Evolutionary conservation across 163 green algal genomes (phyloP).

Genomic region (Coccomyxa subellipsoidea): DNA sequence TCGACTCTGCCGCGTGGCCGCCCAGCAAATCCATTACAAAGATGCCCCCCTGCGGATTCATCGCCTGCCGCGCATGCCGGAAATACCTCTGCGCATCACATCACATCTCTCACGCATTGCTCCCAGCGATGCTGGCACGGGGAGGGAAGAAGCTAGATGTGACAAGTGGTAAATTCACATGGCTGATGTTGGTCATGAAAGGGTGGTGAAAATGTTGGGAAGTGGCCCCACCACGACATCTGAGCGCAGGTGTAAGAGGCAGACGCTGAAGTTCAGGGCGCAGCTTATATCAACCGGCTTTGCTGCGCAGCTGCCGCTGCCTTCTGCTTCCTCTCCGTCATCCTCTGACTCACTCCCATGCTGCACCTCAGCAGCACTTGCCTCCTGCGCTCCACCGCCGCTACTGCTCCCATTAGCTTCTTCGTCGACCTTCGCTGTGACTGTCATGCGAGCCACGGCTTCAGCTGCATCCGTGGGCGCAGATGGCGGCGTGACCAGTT

Average conservation of each 20-base stretch:
- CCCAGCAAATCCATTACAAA: slow-evolving; percentile 50
- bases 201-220: too few species aligned
- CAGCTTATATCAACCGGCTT: slow-evolving; percentile 38
- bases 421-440: not conserved
- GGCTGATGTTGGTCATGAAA: too few species aligned
- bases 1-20: slow-evolving; percentile 36
- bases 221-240: slow-evolving; percentile 1
- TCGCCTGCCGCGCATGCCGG: slow-evolving; percentile 9
- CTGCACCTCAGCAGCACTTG: not conserved
- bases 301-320: not conserved
- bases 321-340: not conserved
- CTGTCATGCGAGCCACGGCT: not conserved
- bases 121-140: not conserved
- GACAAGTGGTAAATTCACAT: too few species aligned
- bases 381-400: not conserved
- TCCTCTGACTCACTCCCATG: not conserved
- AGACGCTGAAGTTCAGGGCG: slow-evolving; percentile 54
- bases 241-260: slow-evolving; percentile 35
- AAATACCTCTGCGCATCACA: slow-evolving; percentile 42
- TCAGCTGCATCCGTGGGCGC: not conserved
- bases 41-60: slow-evolving; percentile 34
- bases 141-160: not conserved
- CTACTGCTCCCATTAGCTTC: not conserved
- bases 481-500: not conserved
- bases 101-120: not conserved